phyloP scores from a whole-genome alignment of 345 rosid species.

The Sisymbrium irio region DNA sequence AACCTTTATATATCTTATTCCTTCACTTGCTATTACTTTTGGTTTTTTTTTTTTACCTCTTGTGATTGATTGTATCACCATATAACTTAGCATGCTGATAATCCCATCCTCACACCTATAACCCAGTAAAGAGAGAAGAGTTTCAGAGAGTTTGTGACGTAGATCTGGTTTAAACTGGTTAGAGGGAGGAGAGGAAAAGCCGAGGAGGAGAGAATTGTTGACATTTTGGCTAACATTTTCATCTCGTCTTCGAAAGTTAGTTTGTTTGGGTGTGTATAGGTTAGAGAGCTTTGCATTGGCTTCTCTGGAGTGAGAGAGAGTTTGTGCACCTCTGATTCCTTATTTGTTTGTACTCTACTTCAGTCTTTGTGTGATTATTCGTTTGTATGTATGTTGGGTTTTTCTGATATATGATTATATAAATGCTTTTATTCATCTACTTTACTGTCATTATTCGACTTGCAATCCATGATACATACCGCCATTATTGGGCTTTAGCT shows the following conservation, averaged over 20 bases:
- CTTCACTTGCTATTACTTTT: conserved; percentile 16
- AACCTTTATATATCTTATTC: conserved; percentile 16
- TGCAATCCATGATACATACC: too few species aligned
- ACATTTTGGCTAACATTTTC: conserved; percentile 31
- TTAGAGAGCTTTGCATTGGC: conserved; percentile 20
- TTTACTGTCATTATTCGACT: too few species aligned
- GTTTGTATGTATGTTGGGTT: conserved; percentile 18
- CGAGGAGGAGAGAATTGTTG: conserved; percentile 22
- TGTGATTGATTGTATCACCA: conserved; percentile 31
- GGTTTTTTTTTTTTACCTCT: neutral
- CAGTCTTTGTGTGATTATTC: conserved; percentile 28
- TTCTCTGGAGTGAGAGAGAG: conserved; percentile 13
- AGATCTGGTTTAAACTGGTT: conserved; percentile 21
- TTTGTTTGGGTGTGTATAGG: conserved; percentile 33
- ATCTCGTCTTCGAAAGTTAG: conserved; percentile 10
- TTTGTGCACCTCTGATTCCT: conserved; percentile 22
- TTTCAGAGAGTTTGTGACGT: conserved; percentile 15
- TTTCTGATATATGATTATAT: conserved; percentile 8
- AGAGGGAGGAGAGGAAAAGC: conserved; percentile 20
- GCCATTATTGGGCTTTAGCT: too few species aligned
- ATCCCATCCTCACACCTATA: conserved; percentile 23
- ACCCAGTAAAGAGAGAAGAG: conserved; percentile 7
- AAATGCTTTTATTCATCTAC: neutral
- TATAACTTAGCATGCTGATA: conserved; percentile 29
- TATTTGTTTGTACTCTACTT: conserved; percentile 17